phyloP scores from a whole-genome alignment of 2,329 filamentous ascomycete species.

The Diaporthe australafricana region DNA sequence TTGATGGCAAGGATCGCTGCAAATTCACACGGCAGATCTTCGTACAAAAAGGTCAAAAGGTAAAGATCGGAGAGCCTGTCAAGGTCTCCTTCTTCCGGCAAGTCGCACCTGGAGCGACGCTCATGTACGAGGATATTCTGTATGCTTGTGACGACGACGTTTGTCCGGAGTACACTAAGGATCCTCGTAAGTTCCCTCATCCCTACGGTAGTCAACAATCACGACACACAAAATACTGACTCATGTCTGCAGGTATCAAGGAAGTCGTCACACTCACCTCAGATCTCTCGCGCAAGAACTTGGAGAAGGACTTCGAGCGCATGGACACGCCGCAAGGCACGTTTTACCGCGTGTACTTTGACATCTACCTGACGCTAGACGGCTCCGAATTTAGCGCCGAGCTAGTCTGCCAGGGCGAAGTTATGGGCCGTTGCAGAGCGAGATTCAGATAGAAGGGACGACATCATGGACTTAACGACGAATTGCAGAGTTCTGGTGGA shows the following conservation, averaged over 20 bases:
- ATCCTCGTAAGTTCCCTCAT: constrained; percentile 83
- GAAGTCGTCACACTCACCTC: constrained; percentile 98
- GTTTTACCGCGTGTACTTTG: constrained; percentile 87
- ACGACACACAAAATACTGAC: constrained; percentile 33
- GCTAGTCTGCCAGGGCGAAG: constrained; percentile 98
- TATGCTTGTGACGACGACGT: constrained; percentile 99
- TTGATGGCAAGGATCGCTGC: constrained; percentile 97
- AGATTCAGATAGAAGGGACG: constrained; percentile 73
- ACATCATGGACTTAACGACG: neutral
- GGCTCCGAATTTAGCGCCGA: constrained; percentile 98
- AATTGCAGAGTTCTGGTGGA: neutral
- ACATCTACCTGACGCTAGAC: constrained; percentile 92
- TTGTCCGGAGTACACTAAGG: constrained; percentile 98
- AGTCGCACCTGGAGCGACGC: constrained; percentile 93
- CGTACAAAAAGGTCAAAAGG: constrained; percentile 97
- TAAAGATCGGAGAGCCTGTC: constrained; percentile 99
- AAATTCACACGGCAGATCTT: constrained; percentile 99
- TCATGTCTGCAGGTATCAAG: constrained; percentile 82
- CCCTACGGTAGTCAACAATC: neutral
- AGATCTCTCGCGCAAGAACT: constrained; percentile 95
- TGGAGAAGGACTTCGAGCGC: constrained; percentile 98
- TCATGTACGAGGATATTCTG: constrained; percentile 99
- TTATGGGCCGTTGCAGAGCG: constrained; percentile 96
- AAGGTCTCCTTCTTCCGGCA: constrained; percentile 99
- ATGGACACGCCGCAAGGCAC: constrained; percentile 99